A percentile compares a stretch with the other conserved stretches of the same genome.
phyloP scores from a whole-genome alignment of 768 basidiomycete species.

The Amanita subjunquillea region DNA sequence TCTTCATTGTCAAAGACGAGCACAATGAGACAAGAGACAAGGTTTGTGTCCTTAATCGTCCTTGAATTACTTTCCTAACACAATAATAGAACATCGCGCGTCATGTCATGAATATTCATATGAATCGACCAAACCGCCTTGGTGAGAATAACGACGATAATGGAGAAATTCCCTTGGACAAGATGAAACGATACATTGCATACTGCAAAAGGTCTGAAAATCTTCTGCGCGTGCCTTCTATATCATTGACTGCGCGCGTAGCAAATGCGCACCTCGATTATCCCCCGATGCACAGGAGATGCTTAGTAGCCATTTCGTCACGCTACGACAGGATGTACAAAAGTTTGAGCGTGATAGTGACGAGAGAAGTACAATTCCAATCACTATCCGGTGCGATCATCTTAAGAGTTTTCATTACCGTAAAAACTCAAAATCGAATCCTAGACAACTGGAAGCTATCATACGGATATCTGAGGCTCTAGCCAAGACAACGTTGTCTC shows the following conservation, averaged over 20 bases:
- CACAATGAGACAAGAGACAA: constrained; percentile 91
- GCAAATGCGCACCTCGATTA: constrained; percentile 93
- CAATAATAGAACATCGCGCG: constrained; percentile 74
- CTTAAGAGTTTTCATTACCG: neutral
- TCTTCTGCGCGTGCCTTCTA: neutral
- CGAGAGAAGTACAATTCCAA: constrained; percentile 95
- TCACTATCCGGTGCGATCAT: constrained; percentile 78
- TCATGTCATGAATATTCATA: constrained; percentile 98
- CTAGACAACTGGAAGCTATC: constrained; percentile 91
- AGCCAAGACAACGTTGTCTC: constrained; percentile 85
- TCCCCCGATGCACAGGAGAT: constrained; percentile 93
- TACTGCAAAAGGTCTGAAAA: constrained; percentile 81
- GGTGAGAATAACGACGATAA: constrained; percentile 58
- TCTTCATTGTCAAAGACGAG: constrained; percentile 97
- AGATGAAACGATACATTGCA: constrained; percentile 96
- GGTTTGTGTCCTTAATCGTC: constrained; percentile 30
- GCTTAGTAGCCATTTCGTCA: constrained; percentile 92
- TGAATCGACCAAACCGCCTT: constrained; percentile 73
- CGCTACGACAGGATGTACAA: constrained; percentile 86
- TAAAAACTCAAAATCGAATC: constrained; percentile 1
- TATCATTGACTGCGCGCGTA: constrained; percentile 17
- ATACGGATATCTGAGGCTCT: constrained; percentile 97
- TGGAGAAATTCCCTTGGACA: constrained; percentile 92
- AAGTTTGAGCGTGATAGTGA: constrained; percentile 96
- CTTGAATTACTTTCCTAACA: neutral